Evolutionary conservation across 805 yeast genomes (phyloP).

Genomic region (Ogataea minuta): DNA sequence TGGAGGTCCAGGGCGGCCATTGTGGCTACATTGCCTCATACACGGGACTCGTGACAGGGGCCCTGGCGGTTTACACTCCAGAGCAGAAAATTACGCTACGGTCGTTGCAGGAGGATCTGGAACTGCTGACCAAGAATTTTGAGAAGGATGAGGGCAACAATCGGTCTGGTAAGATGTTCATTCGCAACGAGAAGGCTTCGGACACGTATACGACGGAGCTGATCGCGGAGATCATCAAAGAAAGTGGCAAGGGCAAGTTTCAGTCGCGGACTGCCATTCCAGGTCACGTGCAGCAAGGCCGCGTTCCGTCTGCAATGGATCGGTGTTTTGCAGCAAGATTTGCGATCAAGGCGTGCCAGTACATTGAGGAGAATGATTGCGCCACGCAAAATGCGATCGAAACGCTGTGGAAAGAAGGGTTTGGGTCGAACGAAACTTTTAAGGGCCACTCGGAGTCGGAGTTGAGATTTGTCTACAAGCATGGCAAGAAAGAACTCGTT

Average conservation of each 20-base stretch:
- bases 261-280: slow-evolving; percentile 95
- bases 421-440: slow-evolving; percentile 22
- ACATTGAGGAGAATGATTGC: slow-evolving; percentile 58
- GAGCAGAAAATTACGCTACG: slow-evolving; percentile 72
- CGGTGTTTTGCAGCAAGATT: slow-evolving; percentile 85
- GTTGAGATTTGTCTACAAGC: slow-evolving; percentile 50
- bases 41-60: slow-evolving; percentile 85
- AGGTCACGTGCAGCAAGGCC: slow-evolving; percentile 98
- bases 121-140: slow-evolving; percentile 64
- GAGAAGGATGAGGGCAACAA: slow-evolving; percentile 72
- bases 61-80: slow-evolving; percentile 87
- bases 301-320: slow-evolving; percentile 91
- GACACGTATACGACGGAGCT: slow-evolving; percentile 77
- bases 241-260: slow-evolving; percentile 63
- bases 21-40: slow-evolving; percentile 90
- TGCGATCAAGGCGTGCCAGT: slow-evolving; percentile 86
- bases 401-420: slow-evolving; percentile 21
- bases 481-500: slow-evolving; percentile 43
- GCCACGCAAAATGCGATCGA: slow-evolving; percentile 15
- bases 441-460: slow-evolving; percentile 32
- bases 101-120: slow-evolving; percentile 74
- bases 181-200: slow-evolving; percentile 83
- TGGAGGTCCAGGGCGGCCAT: slow-evolving; percentile 98
- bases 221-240: slow-evolving; percentile 80
- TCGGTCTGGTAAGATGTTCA: slow-evolving; percentile 80